Base-by-base conservation (phyloP, 306 rosid genomes). In the Vigna mungo region DNA sequence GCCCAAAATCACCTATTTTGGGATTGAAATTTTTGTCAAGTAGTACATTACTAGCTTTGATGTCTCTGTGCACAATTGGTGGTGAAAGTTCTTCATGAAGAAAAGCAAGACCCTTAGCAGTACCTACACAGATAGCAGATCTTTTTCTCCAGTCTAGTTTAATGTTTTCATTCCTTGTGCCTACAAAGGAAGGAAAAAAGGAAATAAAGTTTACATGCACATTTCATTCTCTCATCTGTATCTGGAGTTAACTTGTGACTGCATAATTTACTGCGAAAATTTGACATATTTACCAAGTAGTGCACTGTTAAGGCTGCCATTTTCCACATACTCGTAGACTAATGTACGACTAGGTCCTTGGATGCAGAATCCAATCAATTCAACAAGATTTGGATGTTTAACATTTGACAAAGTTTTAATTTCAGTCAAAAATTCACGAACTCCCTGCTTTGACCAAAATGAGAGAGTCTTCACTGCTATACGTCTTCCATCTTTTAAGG, bases 401-500 rank as follows among this genome's bases (percentile, higher is more conserved):
- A 91, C 97, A 82, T 85, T 88, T 68, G 98, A 86, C 69, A 96
- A 88, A 25, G 96, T 86, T 27, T 83, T 84, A 25, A 96, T 89
- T 84, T 96, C 98, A 2, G 92, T 83, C 75, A 93, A 81, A 85
- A 96, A 96, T 81, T 96, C 97, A 8, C 80, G 85, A 52, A 88
- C 90, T 70, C 99, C 99, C 68, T 96, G 98, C 94, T 71, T 89
- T n/a, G 98, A 96, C 51, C 88, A 88, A 56, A 85, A 86, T 27
- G 99, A 84, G 79, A 96, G 99, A 62, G 89, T 87, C 85, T 92
- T 96, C 85, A 96, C 89, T n/a, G 99, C 99, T 80, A 96, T 79
- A 32, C 51, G 71, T 65, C 61, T 72, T 76, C 98, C 96, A 79
- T 65, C 68, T 86, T 64, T 88, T 47, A 92, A 87, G 49, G 87